Evolutionary conservation across 192 early-diverging fungal species (phyloP).

Genomic region (Kickxella alabastrina): DNA sequence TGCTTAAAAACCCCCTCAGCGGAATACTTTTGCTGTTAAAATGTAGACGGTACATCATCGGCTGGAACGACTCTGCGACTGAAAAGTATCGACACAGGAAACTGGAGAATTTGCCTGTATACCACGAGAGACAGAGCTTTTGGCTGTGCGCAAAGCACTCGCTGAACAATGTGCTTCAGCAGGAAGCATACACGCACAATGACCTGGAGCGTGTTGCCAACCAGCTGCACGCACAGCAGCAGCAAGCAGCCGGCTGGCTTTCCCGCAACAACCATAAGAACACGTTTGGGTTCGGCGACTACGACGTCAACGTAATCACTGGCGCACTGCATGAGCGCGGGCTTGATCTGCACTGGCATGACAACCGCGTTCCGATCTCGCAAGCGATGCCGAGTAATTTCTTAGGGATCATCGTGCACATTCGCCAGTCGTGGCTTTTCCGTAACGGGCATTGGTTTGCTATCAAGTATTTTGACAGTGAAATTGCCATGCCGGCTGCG

Average conservation of each 20-base stretch:
- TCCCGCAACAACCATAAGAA: constrained; percentile 47
- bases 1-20: too few relatives aligned
- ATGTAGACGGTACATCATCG: constrained; percentile 20
- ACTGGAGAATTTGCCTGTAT: constrained; percentile 46
- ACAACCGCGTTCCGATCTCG: constrained; percentile 29
- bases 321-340: constrained; percentile 37
- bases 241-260: constrained; percentile 29
- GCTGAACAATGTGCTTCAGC: constrained; percentile 52
- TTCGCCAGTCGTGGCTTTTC: constrained; percentile 44
- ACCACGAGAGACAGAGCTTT: constrained; percentile 51
- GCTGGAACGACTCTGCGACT: constrained; percentile 13
- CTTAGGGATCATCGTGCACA: constrained; percentile 45
- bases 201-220: constrained; percentile 49
- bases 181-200: constrained; percentile 30
- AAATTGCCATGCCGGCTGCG: constrained; percentile 23
- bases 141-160: constrained; percentile 55
- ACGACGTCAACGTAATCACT: constrained; percentile 51
- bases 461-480: constrained; percentile 29
- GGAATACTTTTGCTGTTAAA: too few relatives aligned
- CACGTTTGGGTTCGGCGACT: constrained; percentile 46
- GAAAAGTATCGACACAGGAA: constrained; percentile 28
- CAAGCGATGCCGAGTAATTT: constrained; percentile 19
- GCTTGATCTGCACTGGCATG: constrained; percentile 41
- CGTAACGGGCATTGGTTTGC: constrained; percentile 50
- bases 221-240: constrained; percentile 30